These are phyloP conservation scores for Dryas integrifolia DNA, from an alignment of 331 rosid genomes.

Conservation along the genomic window DNA sequence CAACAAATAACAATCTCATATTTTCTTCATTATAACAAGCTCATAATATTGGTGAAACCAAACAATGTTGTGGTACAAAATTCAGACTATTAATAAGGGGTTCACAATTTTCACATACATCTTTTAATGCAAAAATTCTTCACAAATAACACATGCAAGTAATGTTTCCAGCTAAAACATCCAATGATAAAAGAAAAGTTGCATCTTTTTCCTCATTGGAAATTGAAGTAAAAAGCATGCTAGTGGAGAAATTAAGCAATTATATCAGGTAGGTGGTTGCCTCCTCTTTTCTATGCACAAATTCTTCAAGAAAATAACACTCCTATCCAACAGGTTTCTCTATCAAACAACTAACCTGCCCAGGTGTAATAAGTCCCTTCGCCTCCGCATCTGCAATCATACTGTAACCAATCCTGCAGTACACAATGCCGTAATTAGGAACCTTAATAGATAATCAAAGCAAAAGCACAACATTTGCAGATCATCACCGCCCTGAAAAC, in stretches of 20 bases:
- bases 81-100: not conserved
- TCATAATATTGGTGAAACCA: not conserved
- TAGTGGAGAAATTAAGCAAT: not conserved
- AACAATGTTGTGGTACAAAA: not conserved
- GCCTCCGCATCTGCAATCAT: conserved; percentile 74
- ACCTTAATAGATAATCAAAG: not conserved
- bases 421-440: conserved; percentile 14
- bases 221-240: not conserved
- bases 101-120: not conserved
- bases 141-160: not conserved
- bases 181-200: not conserved
- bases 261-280: not conserved
- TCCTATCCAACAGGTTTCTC: not conserved
- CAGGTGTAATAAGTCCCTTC: conserved; percentile 60
- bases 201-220: not conserved
- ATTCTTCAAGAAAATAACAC: not conserved
- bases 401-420: conserved; percentile 56
- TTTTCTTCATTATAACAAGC: not conserved
- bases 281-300: conserved; percentile 9
- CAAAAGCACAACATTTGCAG: conserved; percentile 4
- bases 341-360: conserved; percentile 41
- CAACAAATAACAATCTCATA: not conserved
- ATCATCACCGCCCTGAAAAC: not conserved
- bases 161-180: conserved; percentile 1
- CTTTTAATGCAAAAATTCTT: not conserved